phyloP scores from a whole-genome alignment of 2,329 filamentous ascomycete genomes.

The Arthrobotrys megalospora region DNA sequence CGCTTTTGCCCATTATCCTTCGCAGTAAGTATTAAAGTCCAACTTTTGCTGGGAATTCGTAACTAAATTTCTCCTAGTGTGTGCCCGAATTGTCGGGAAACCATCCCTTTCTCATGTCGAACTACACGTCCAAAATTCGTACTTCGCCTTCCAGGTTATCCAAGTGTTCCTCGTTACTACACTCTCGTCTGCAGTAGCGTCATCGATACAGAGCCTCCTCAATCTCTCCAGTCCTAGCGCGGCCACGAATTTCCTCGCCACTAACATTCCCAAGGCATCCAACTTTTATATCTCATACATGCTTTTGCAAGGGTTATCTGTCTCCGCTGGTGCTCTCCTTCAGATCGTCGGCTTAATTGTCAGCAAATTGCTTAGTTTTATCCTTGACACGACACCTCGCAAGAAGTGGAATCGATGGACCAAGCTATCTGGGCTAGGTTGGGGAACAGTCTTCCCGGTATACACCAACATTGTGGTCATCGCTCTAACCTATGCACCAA shows the following conservation, averaged over 20 bases:
- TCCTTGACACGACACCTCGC: constrained; percentile 83
- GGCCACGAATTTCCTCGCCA: constrained; percentile 77
- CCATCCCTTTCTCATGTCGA: constrained; percentile 86
- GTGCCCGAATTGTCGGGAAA: constrained; percentile 82
- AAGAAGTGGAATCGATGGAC: constrained; percentile 85
- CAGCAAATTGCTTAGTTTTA: constrained; percentile 80
- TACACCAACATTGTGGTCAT: constrained; percentile 87
- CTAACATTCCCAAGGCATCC: constrained; percentile 83
- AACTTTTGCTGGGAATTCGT: not conserved
- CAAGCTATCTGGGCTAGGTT: constrained; percentile 79
- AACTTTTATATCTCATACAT: constrained; percentile 98
- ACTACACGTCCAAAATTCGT: constrained; percentile 89
- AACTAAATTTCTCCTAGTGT: constrained; percentile 72
- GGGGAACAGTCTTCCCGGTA: constrained; percentile 86
- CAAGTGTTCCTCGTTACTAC: constrained; percentile 94
- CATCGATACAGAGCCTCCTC: constrained; percentile 76
- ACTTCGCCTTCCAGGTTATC: constrained; percentile 90
- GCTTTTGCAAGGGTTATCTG: constrained; percentile 87
- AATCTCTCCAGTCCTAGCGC: constrained; percentile 73
- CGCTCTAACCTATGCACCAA: constrained; percentile 86
- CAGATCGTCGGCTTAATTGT: constrained; percentile 82
- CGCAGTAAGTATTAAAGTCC: constrained; percentile 72
- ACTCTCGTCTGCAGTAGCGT: constrained; percentile 82
- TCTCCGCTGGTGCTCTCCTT: constrained; percentile 81
- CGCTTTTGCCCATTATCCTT: constrained; percentile 85